Percentiles rank a stretch among this genome's conserved stretches.
Conservation (phyloP, 805 yeast species). For the Citeromyces nyonsensis region DNA sequence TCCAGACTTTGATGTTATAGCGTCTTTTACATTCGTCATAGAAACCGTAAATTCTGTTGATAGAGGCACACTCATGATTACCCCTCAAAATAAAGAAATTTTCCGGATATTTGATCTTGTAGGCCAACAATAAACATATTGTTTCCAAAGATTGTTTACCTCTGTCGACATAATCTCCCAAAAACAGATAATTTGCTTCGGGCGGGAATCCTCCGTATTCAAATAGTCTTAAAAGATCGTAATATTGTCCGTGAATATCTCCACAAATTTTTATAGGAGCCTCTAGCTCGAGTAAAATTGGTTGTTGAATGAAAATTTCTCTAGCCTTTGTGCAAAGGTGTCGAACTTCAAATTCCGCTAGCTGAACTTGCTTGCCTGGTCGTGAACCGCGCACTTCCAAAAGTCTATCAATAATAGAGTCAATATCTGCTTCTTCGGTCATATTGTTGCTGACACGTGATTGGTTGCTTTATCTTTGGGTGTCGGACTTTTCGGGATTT, state of each 20-base stretch:
- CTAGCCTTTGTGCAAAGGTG: slow-evolving; percentile 95
- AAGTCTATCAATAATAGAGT: slow-evolving; percentile 91
- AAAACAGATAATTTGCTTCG: slow-evolving; percentile 87
- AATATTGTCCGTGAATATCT: slow-evolving; percentile 97
- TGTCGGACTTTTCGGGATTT: no score
- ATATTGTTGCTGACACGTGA: slow-evolving; percentile 7
- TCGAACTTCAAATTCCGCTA: slow-evolving; percentile 88
- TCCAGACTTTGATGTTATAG: slow-evolving; percentile 96
- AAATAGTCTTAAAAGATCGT: slow-evolving; percentile 85
- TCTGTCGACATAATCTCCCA: slow-evolving; percentile 97
- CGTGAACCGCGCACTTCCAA: slow-evolving; percentile 96
- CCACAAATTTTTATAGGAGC: slow-evolving; percentile 97
- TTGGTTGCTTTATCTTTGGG: no score
- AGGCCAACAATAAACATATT: slow-evolving; percentile 83
- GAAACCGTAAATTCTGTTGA: slow-evolving; percentile 94
- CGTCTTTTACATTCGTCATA: slow-evolving; percentile 98
- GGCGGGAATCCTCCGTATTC: slow-evolving; percentile 99
- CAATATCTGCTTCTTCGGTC: slow-evolving; percentile 72
- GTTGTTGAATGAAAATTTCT: slow-evolving; percentile 95
- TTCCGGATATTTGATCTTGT: slow-evolving; percentile 96
- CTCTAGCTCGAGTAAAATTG: slow-evolving; percentile 85
- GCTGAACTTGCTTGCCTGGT: slow-evolving; percentile 93
- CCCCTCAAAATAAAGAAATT: slow-evolving; percentile 95
- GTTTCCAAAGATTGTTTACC: slow-evolving; percentile 97
- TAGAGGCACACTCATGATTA: slow-evolving; percentile 96